phyloP scores from a whole-genome alignment of 176 grass and related monocot species.

The barley (Hordeum vulgare) region MorexV3_pseudomolecules_assembly NC_058518.1:152604553-152605052 shows the following conservation, averaged over 20 bases:
- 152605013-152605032: background rate
- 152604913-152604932: background rate
- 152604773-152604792: background rate
- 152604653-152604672: background rate
- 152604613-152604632: background rate
- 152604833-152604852: background rate
- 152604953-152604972: background rate
- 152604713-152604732: background rate
- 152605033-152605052: background rate
- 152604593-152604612: background rate
- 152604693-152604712: background rate
- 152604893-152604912: background rate
- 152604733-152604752: background rate
- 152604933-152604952: background rate
- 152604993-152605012: background rate
- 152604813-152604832: background rate
- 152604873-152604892: background rate
- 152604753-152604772: background rate
- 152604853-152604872: background rate
- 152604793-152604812: too few relatives aligned
- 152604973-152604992: background rate
- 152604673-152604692: background rate
- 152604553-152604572: background rate
- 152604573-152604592: background rate
- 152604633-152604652: background rate